Conservation (phyloP, 1,139 yeast genomes). For the Blastobotrys illinoisensis region DNA sequence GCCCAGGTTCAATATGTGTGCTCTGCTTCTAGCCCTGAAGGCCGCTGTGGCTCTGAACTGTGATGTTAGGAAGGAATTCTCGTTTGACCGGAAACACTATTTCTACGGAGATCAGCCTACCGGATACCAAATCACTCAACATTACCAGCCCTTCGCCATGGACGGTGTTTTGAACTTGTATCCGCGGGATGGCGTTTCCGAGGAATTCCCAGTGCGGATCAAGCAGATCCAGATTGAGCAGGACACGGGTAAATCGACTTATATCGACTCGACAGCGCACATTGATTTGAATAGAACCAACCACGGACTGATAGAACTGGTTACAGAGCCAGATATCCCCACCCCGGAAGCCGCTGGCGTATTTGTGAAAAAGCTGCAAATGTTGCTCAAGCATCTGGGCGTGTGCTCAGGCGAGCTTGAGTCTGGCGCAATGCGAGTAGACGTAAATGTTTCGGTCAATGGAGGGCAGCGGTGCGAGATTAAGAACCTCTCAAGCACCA, state of each 20-base stretch:
- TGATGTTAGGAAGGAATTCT: conserved; percentile 48
- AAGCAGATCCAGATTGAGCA: conserved; percentile 86
- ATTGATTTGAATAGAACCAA: conserved; percentile 83
- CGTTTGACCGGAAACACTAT: conserved; percentile 91
- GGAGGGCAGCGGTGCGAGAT: conserved; percentile 71
- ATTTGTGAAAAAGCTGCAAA: conserved; percentile 76
- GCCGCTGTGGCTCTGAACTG: conserved; percentile 71
- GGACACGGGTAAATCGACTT: conserved; percentile 83
- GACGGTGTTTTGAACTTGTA: conserved; percentile 53
- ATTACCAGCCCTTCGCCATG: conserved; percentile 70
- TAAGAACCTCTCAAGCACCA: conserved; percentile 79
- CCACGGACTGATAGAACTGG: conserved; percentile 83
- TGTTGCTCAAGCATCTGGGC: conserved; percentile 57
- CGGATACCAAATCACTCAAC: conserved; percentile 95
- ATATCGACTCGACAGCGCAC: conserved; percentile 39
- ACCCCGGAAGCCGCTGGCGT: conserved; percentile 63
- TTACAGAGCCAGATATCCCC: conserved; percentile 83
- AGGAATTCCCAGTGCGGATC: conserved; percentile 38
- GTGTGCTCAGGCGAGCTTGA: conserved; percentile 89
- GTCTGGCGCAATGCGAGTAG: conserved; percentile 92
- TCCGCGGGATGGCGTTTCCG: conserved; percentile 48
- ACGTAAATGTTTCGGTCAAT: conserved; percentile 79
- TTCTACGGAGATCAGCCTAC: conserved; percentile 95
- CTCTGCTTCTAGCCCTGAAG: conserved; percentile 61
- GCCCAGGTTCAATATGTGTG: conserved; percentile 75